Base-by-base conservation (phyloP, 2,329 filamentous ascomycete genomes). In the Botryotinia convoluta region DNA sequence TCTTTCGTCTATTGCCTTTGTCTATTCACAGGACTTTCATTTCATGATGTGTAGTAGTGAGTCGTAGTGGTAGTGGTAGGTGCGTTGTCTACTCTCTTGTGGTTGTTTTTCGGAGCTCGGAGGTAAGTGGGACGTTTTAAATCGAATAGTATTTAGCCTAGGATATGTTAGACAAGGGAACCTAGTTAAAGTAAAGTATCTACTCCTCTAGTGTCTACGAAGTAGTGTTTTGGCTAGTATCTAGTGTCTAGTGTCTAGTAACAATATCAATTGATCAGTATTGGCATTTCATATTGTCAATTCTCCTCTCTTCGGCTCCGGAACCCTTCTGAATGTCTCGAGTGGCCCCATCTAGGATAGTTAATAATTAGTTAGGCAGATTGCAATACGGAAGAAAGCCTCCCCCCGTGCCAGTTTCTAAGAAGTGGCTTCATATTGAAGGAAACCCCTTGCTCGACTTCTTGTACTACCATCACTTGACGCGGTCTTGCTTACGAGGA, bases 41-140 rank as follows among this genome's bases (percentile, higher is more conserved):
- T 44, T 42, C 39, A 63, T 44, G 39, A 39, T 29, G 61, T 44
- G 37, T 39, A 39, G 35, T 37, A 39, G 35, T 42, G 10, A 35
- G 45, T 48, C 0, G 45, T 29, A 37, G 51, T n/a, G 4, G 29
- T 10, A 60, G 18, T 63, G 37, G 26, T 44, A 42, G 26, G 37
- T 63, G 37, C 26, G 61, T 39, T 63, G 37, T 44, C 61, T 39
- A 37, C 42, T 65, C 63, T 67, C 35, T 22, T 39, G 35, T 68
- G 35, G 48, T 69, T 44, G 26, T 57, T 69, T 57, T 68, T 69
- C 65, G 65, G 65, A 57, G 48, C 39, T 59, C 65, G 65, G 65
- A 69, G 48, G 35, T 57, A 69, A 42, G 45, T 51, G 63, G 63
- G 32, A 37, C 44, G 7, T 67, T 51, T 51, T 51, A 20, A 48